Base-by-base conservation (phyloP, 345 rosid species). In the Ceriops tagal region DNA sequence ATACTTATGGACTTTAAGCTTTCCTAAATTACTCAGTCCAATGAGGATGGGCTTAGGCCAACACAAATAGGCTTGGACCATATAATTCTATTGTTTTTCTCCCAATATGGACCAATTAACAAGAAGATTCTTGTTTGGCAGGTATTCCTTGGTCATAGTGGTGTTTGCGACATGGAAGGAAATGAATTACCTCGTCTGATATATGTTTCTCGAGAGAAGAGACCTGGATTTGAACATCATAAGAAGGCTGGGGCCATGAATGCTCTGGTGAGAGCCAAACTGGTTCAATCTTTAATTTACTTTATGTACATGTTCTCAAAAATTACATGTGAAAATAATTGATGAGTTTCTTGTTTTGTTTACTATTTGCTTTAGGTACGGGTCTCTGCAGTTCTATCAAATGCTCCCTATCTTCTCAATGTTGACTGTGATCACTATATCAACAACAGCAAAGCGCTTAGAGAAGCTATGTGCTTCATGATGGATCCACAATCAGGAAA, bases 221-320 rank as follows among this genome's bases (percentile, higher is more conserved):
- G 99, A 74, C 99, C 97, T 1, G 97, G 99, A 11, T 95, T 92
- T 79, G 96, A 95, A 18, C 99, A 92, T 75, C 99, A 92, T 62
- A 95, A 95, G 74, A 95, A 95, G 85, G 99, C 99, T 65, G 99
- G 98, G 49, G 99, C 99, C 68, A 95, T 95, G 99, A 95, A 95
- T 83, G 65, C 99, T 55, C 75, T 93, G 88, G 98, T 93, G 74
- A 34, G 37, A 9, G 37, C 10, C 37, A 7, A 8, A 34, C 37
- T 34, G 37, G 10, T 34, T 34, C 37, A 8, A 10, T 8, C 7
- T 34, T 34, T 34, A 7, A 8, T 34, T 34, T 8, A 34, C 37
- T 34, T 34, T 7, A 7, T 6, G 37, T 34, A 34, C 37, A 8
- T 0, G 6, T 34, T 34, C 37, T 34, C 37, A 34, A 6, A 34